Evolutionary conservation across 2,329 filamentous ascomycete genomes (phyloP).

Genomic region (Aspergillus latus): DNA sequence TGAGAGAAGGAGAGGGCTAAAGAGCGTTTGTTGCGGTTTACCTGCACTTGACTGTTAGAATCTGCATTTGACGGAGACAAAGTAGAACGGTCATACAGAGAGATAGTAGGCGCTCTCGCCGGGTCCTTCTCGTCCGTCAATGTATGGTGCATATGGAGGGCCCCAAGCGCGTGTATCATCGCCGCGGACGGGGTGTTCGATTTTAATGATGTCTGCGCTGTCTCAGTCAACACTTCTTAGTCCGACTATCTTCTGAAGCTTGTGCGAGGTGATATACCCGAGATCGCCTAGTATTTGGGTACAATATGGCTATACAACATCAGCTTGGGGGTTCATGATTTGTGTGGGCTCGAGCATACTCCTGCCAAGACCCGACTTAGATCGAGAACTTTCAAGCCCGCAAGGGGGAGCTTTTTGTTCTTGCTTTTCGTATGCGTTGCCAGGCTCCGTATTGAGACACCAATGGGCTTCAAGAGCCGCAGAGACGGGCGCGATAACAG

Average conservation of each 20-base stretch:
- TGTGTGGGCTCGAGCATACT: neutral
- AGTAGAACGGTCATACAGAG: slow-evolving; percentile 55
- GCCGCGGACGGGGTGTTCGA: slow-evolving; percentile 86
- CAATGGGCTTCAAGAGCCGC: neutral
- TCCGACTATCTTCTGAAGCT: neutral
- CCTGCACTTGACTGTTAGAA: slow-evolving; percentile 51
- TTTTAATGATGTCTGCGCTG: slow-evolving; percentile 94
- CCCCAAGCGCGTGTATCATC: slow-evolving; percentile 98
- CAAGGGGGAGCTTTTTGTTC: slow-evolving; percentile 15
- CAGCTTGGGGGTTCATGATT: neutral
- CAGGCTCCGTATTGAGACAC: neutral
- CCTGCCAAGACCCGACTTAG: slow-evolving; percentile 15
- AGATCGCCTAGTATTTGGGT: slow-evolving; percentile 96
- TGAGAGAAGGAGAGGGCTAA: slow-evolving; percentile 88
- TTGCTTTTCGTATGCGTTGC: neutral
- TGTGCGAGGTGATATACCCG: slow-evolving; percentile 61
- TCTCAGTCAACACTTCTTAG: neutral
- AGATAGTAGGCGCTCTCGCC: slow-evolving; percentile 96
- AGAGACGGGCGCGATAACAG: neutral
- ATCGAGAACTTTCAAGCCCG: slow-evolving; percentile 15
- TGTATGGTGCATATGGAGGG: slow-evolving; percentile 84
- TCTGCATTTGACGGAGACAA: neutral
- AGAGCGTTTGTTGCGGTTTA: slow-evolving; percentile 96
- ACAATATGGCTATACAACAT: slow-evolving; percentile 73
- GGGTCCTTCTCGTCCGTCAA: slow-evolving; percentile 59